phyloP scores from a whole-genome alignment of 495 filamentous ascomycete genomes.

The Aspergillus bertholletiae region DNA sequence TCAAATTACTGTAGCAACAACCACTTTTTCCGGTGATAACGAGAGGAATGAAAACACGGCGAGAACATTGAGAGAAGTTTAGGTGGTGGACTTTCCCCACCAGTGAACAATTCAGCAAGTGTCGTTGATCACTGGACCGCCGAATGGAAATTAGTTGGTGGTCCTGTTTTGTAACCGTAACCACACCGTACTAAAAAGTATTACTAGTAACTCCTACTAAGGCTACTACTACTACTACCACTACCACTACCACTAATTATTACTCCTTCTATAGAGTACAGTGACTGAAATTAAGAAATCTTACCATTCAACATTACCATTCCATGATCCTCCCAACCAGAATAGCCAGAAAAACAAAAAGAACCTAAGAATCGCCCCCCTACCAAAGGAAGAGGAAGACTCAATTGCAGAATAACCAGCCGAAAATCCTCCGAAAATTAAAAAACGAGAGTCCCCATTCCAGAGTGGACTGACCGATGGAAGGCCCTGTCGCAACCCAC shows the following conservation, averaged over 20 bases:
- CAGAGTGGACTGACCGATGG: slow-evolving; percentile 3
- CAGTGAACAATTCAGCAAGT: slow-evolving; percentile 14
- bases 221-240: too few species aligned
- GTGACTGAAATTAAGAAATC: background rate
- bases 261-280: background rate
- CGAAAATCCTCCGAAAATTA: background rate
- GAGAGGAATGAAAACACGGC: slow-evolving; percentile 1
- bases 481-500: slow-evolving; percentile 10
- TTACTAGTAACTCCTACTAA: too few species aligned
- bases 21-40: too few species aligned
- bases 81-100: background rate
- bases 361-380: too few species aligned
- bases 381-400: too few species aligned
- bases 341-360: too few species aligned
- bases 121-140: slow-evolving; percentile 17
- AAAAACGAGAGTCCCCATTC: background rate
- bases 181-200: too few species aligned
- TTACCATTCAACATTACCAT: background rate
- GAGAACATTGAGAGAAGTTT: background rate
- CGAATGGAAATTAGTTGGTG: slow-evolving; percentile 6
- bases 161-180: background rate
- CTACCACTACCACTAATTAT: too few species aligned
- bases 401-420: background rate
- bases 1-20: slow-evolving; percentile 10
- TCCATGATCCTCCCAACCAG: too few species aligned